phyloP scores from a whole-genome alignment of 1,284 basidiomycete genomes.

The Heterobasidion parviporum region DNA sequence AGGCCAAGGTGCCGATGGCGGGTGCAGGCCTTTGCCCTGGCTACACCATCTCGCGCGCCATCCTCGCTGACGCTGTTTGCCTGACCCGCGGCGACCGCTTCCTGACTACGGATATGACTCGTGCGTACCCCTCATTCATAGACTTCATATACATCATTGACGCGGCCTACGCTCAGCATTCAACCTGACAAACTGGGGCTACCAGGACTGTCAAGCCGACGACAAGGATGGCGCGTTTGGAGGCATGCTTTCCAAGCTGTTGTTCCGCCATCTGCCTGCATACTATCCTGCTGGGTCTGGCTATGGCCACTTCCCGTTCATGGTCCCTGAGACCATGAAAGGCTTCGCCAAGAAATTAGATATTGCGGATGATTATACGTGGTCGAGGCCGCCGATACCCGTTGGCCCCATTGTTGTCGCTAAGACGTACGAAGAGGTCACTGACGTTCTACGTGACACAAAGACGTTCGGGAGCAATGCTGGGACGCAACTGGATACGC shows the following conservation, averaged over 20 bases:
- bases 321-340: conserved; percentile 41
- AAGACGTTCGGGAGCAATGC: conserved; percentile 2
- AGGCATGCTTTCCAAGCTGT: conserved; percentile 62
- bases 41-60: conserved; percentile 80
- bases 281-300: conserved; percentile 53
- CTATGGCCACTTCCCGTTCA: conserved; percentile 61
- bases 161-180: conserved; percentile 33
- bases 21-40: conserved; percentile 85
- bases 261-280: conserved; percentile 62
- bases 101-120: conserved; percentile 68
- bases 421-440: conserved; percentile 23
- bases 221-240: conserved; percentile 62
- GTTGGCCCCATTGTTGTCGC: conserved; percentile 20
- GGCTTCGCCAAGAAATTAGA: conserved; percentile 21
- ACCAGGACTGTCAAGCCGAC: conserved; percentile 59
- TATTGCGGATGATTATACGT: conserved; percentile 33
- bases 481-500: neutral
- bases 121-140: conserved; percentile 14
- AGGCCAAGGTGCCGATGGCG: conserved; percentile 58
- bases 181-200: conserved; percentile 75
- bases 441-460: conserved; percentile 24
- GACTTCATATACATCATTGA: conserved; percentile 18
- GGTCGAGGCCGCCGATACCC: conserved; percentile 31
- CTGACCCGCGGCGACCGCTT: conserved; percentile 67
- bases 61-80: conserved; percentile 75